Base-by-base conservation (phyloP, 345 rosid species). In the Moricandia arvensis region DNA sequence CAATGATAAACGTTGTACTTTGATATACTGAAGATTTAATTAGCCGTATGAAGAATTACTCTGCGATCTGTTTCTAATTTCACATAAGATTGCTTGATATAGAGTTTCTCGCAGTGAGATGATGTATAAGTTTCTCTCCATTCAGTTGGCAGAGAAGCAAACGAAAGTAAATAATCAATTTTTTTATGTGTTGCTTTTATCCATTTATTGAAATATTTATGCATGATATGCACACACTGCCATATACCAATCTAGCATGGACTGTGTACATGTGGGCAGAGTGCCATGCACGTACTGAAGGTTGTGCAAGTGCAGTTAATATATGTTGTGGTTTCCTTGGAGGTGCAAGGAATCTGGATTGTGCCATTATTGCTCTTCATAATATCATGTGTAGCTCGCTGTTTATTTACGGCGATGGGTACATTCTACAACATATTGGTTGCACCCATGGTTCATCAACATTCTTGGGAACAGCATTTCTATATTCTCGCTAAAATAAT, bases 261-360 rank as follows among this genome's bases (percentile, higher is more conserved):
- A 95, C 98, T 9, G 85, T 95, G 54, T 95, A 97, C 60, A 86
- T 95, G 96, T 95, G 98, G 98, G 24, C 24, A 21, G 24, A 21
- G 24, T 21, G 24, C 24, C 24, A 21, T 21, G 24, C 24, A 21
- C 24, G 24, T 21, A 21, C 24, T 61, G 99, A 95, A 82, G 84
- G 94, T 67, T 92, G 97, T 82, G 97, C 97, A 58, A 89, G 97
- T 80, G 83, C 98, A 62, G 91, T 92, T 7, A 74, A 91, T 72
- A 98, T 90, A 82, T 95, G 99, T 66, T 94, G 99, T 60, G 94
- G 99, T 80, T 95, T 98, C 83, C 81, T 95, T 75, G 93, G 97
- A 21, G 99, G 98, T 73, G 99, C 99, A 68, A 97, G 98, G 24
- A 95, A 87, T 97, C 97, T 7, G 99, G 99, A 76, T 21, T 21